Conservation (phyloP, 2,329 filamentous ascomycete genomes). For the Diaporthe sp. region DNA sequence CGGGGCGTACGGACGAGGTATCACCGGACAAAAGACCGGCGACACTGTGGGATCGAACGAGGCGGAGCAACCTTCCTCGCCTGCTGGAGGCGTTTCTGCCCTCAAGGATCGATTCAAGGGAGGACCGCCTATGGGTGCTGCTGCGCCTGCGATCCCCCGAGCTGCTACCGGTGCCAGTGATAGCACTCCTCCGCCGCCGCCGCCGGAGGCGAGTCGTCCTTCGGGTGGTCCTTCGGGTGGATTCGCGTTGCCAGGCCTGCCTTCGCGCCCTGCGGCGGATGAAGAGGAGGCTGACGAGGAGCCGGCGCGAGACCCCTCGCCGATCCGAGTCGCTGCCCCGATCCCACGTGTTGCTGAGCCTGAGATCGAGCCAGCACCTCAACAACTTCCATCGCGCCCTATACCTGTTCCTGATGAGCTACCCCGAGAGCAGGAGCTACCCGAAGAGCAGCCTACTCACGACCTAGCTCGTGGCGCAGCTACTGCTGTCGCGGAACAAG, state of each 20-base stretch:
- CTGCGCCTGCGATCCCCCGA: constrained; percentile 47
- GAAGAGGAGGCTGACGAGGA: constrained; percentile 68
- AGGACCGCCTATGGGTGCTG: constrained; percentile 73
- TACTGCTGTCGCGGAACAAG: constrained; percentile 61
- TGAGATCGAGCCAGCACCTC: constrained; percentile 60
- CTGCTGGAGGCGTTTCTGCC: constrained; percentile 75
- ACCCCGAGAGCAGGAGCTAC: constrained; percentile 72
- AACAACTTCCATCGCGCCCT: constrained; percentile 64
- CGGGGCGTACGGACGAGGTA: constrained; percentile 74
- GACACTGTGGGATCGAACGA: constrained; percentile 55
- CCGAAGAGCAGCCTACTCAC: constrained; percentile 71
- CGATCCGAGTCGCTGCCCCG: constrained; percentile 87
- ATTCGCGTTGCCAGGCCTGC: constrained; percentile 82
- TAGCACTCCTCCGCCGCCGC: constrained; percentile 67
- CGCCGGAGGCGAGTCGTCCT: constrained; percentile 74
- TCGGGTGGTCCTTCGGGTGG: constrained; percentile 80
- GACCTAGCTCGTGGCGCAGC: constrained; percentile 67
- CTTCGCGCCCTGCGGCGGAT: constrained; percentile 66
- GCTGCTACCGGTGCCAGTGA: constrained; percentile 52
- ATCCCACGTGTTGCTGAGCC: constrained; percentile 73
- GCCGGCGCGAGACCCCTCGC: constrained; percentile 72
- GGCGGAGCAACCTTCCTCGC: constrained; percentile 63
- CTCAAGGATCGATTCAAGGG: constrained; percentile 87
- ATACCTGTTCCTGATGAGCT: constrained; percentile 73
- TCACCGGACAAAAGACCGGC: constrained; percentile 72